Base-by-base conservation (phyloP, 495 filamentous ascomycete genomes). In the Aspergillus homomorphus region DNA sequence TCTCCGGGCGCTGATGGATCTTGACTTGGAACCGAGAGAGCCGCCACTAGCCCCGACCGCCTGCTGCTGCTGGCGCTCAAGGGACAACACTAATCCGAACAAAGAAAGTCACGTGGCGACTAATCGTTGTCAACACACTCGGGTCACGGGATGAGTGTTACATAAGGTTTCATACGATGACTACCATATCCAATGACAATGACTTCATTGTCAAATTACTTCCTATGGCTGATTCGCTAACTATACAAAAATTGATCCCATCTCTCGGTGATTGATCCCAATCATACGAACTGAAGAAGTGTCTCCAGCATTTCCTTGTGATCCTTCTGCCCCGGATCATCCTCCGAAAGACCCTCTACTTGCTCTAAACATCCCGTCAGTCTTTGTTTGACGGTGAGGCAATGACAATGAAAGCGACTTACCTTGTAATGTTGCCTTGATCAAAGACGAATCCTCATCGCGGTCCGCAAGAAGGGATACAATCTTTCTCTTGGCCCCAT, bases 381-480 rank as follows among this genome's bases (percentile, higher is more conserved):
- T 30, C 55, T 49, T 26, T 60, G 50, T 42, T 23, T 41, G 7
- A 14, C 21, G n/a, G 2, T 45, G 24, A 16, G 45, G 16, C 18
- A 30, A 22, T 41, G 2, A 18, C n/a, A 45, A 49, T 18, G 15
- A 4, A n/a, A 38, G 16, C 49, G 64, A 48, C 74, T 58, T 73
- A 86, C 86, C 86, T 78, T 85, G 73, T 42, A 98, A 71, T n/a
- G 91, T 93, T 18, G 56, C 69, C 58, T 71, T 83, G 26, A 97
- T 69, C 22, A 85, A 76, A 5, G 61, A 76, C 50, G 96, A 64
- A 6, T 71, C 69, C 65, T 91, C 87, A 59, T 89, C 88, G 5
- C 84, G 77, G 54, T 89, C 87, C 24, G 81, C 85, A 28, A 96
- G 73, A 23, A 87, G 67, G 19, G 73, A 73, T 22, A 78, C 60